These are phyloP conservation scores for Mycena latifolia DNA, from an alignment of 768 basidiomycete genomes.

Conservation along the genomic window DNA sequence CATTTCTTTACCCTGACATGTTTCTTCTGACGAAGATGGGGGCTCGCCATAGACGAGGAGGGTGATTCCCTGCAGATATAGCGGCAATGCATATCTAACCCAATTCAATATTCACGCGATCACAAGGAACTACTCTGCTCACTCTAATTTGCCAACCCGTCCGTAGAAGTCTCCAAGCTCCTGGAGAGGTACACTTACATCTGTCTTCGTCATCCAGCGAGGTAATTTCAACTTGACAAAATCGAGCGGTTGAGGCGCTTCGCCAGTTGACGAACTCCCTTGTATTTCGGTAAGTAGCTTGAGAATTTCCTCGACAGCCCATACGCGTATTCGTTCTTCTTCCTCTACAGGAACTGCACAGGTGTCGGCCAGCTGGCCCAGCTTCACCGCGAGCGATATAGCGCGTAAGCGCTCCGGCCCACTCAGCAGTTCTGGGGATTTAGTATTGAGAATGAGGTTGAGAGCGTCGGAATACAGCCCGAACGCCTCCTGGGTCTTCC, in stretches of 20 bases:
- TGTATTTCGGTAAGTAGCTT: slow-evolving; percentile 20
- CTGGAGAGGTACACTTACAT: slow-evolving; percentile 62
- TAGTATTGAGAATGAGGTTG: slow-evolving; percentile 12
- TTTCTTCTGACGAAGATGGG: slow-evolving; percentile 11
- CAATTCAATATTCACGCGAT: not conserved
- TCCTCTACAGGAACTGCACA: slow-evolving; percentile 10
- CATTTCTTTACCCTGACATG: slow-evolving; percentile 23
- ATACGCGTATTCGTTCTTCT: slow-evolving; percentile 27
- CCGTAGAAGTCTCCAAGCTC: slow-evolving; percentile 61
- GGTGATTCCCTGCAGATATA: slow-evolving; percentile 60
- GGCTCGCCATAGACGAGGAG: slow-evolving; percentile 47
- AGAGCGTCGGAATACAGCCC: slow-evolving; percentile 28
- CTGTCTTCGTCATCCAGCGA: slow-evolving; percentile 57
- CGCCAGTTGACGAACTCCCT: slow-evolving; percentile 3
- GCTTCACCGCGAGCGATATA: slow-evolving; percentile 31
- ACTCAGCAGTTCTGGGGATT: slow-evolving; percentile 11
- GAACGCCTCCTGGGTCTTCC: slow-evolving; percentile 33
- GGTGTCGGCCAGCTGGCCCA: slow-evolving; percentile 23
- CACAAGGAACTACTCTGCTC: slow-evolving; percentile 27
- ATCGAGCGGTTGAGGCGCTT: slow-evolving; percentile 37
- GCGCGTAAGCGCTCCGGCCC: slow-evolving; percentile 26
- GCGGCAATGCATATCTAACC: slow-evolving; percentile 57
- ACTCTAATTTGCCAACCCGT: slow-evolving; percentile 55
- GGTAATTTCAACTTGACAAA: slow-evolving; percentile 60
- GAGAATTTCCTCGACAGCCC: slow-evolving; percentile 30